Evolutionary conservation across 345 rosid genomes (phyloP).

Genomic region (Conringia planisiliqua): DNA sequence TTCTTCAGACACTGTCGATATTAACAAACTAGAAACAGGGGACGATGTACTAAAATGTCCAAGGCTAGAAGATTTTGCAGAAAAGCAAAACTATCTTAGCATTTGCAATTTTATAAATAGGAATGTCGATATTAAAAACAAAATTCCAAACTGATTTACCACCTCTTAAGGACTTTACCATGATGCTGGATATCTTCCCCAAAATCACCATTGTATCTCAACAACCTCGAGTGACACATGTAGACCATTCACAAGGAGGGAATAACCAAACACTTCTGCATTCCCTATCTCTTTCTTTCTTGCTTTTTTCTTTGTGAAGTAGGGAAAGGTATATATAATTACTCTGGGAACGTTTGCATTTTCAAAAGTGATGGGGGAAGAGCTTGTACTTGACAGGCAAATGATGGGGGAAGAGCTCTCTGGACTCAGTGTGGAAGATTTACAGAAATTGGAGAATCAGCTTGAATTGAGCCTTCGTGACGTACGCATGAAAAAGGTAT

Average conservation of each 20-base stretch:
- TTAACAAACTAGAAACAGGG: constrained; percentile 1
- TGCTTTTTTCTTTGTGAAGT: background rate
- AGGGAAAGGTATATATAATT: background rate
- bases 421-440: constrained; percentile 54
- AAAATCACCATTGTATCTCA: constrained; percentile 9
- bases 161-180: constrained; percentile 16
- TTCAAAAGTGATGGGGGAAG: constrained; percentile 4
- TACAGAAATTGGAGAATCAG: constrained; percentile 67
- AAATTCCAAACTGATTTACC: background rate
- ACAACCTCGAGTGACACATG: background rate
- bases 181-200: constrained; percentile 9
- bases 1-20: background rate
- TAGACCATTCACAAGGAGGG: constrained; percentile 1
- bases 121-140: background rate
- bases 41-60: background rate
- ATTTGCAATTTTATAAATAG: background rate
- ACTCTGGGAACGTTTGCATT: constrained; percentile 3
- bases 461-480: constrained; percentile 65
- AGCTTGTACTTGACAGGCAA: constrained; percentile 43
- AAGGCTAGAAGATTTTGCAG: background rate
- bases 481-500: constrained; percentile 62
- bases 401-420: constrained; percentile 83
- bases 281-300: background rate
- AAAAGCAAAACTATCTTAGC: background rate
- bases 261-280: constrained; percentile 10